Conservation (phyloP, 2,329 filamentous ascomycete genomes). For the Arthrinium phaeospermum region DNA sequence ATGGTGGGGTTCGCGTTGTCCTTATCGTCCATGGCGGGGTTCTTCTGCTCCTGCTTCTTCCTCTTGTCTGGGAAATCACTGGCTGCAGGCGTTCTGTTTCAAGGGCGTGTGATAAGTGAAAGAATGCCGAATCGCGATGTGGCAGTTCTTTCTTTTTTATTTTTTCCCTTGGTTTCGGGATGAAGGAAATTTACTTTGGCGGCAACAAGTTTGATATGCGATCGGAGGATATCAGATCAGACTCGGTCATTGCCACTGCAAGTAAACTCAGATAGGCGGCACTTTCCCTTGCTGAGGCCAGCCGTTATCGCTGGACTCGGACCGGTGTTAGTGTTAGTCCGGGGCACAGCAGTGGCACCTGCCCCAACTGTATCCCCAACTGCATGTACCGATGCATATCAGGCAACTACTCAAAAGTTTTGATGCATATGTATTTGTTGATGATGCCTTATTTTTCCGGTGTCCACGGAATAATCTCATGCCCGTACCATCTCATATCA, state of each 20-base stretch:
- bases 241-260: background rate
- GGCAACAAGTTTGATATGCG: background rate
- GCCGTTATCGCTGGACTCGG: constrained; percentile 7
- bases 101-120: background rate
- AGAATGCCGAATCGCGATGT: background rate
- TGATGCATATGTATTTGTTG: background rate
- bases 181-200: background rate
- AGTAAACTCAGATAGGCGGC: background rate
- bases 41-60: constrained; percentile 21
- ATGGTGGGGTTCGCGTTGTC: constrained; percentile 94
- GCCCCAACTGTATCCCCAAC: background rate
- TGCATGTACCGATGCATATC: too few relatives aligned
- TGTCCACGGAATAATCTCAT: background rate
- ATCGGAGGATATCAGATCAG: background rate
- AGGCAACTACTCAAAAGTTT: too few relatives aligned
- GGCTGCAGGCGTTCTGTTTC: background rate
- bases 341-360: background rate
- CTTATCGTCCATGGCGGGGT: constrained; percentile 41
- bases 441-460: background rate
- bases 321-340: constrained; percentile 15
- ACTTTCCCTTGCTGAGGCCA: background rate
- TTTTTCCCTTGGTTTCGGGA: background rate
- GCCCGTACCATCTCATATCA: background rate
- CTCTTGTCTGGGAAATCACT: background rate
- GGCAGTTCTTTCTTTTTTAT: background rate